phyloP scores from a whole-genome alignment of 257 asterid genomes.

The Scutellaria barbata region DNA sequence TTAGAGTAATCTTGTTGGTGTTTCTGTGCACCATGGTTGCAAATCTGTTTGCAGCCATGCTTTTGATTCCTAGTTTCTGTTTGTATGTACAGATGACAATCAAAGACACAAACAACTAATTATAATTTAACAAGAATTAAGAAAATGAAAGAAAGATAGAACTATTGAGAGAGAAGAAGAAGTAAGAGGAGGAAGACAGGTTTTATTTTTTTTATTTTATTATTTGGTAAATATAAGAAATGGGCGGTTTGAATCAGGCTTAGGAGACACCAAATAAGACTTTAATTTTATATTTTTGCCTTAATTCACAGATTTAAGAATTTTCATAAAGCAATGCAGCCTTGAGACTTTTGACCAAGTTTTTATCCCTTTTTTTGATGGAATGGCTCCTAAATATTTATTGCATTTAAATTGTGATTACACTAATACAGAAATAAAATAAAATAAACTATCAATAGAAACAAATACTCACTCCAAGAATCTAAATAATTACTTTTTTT shows the following conservation, averaged over 20 bases:
- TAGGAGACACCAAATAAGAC: constrained; percentile 63
- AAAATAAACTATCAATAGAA: not conserved
- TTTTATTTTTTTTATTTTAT: too few relatives aligned
- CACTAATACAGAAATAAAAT: not conserved
- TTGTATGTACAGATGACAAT: constrained; percentile 42
- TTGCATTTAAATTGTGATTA: not conserved
- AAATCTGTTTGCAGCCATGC: constrained; percentile 91
- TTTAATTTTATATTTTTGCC: constrained; percentile 35
- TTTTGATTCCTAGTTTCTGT: constrained; percentile 27
- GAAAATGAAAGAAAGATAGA: constrained; percentile 29
- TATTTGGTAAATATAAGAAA: constrained; percentile 25
- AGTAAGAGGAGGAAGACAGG: constrained; percentile 20
- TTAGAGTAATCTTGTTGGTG: constrained; percentile 68
- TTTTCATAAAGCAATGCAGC: constrained; percentile 38
- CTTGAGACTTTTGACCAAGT: constrained; percentile 36
- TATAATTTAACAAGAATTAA: constrained; percentile 14
- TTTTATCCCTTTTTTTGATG: not conserved
- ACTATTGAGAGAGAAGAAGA: constrained; percentile 38
- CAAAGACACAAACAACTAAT: constrained; percentile 26
- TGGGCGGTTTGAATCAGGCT: constrained; percentile 48
- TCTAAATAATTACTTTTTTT: not conserved
- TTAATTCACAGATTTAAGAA: constrained; percentile 25
- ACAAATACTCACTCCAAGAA: not conserved
- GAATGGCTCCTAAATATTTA: not conserved
- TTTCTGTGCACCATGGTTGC: constrained; percentile 82